phyloP scores from a whole-genome alignment of 2,329 filamentous ascomycete species.

The Colletotrichum sp. region DNA sequence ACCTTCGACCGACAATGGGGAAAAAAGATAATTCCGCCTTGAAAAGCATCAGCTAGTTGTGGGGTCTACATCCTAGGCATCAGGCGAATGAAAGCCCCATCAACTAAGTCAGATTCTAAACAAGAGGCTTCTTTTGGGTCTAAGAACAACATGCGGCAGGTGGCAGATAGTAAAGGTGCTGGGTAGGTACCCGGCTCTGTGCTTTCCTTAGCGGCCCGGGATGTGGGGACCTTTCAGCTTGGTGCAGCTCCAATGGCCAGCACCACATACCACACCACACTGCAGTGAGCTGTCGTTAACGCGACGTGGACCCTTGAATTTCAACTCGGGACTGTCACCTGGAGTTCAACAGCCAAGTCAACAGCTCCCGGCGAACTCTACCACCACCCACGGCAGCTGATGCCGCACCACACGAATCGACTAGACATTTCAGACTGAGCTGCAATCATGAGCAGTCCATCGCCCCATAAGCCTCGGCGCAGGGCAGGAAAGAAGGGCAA shows the following conservation, averaged over 20 bases:
- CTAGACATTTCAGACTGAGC: constrained; percentile 14
- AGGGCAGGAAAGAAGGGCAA: constrained; percentile 53
- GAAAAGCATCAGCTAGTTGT: neutral
- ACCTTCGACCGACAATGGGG: neutral
- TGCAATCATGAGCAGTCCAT: constrained; percentile 56
- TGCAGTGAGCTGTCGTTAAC: neutral
- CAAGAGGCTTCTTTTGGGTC: neutral
- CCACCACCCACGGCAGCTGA: neutral
- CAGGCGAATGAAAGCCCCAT: neutral
- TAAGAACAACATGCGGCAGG: neutral
- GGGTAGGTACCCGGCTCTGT: neutral
- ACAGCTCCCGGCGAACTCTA: neutral
- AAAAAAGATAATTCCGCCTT: neutral
- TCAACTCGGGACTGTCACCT: neutral
- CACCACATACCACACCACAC: neutral
- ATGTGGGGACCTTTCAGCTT: constrained; percentile 15
- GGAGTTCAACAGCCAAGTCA: neutral
- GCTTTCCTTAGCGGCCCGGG: constrained; percentile 5
- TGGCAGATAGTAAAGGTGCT: neutral
- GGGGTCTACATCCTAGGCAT: neutral
- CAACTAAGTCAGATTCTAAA: neutral
- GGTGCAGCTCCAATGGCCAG: neutral
- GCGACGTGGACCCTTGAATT: constrained; percentile 20
- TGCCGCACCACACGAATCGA: neutral
- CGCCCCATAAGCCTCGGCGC: constrained; percentile 65